Conservation (phyloP, 2,329 filamentous ascomycete genomes). For the Monosporascus sp. region DNA sequence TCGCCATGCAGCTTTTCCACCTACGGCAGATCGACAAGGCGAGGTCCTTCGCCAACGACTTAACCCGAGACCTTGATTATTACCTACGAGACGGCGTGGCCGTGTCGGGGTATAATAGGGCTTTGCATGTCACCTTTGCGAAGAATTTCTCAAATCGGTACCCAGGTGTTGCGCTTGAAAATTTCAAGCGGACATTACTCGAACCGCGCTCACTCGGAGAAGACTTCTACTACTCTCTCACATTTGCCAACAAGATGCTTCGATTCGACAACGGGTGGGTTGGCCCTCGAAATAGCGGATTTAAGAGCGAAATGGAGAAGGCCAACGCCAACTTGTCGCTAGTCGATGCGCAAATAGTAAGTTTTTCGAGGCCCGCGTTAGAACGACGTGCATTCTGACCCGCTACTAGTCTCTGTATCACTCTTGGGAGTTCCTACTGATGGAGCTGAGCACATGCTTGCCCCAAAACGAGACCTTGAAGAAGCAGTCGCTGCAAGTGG, state of each 20-base stretch:
- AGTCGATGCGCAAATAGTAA: constrained; percentile 84
- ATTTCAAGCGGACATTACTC: constrained; percentile 73
- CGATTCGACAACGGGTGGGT: constrained; percentile 74
- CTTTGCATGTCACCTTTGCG: constrained; percentile 78
- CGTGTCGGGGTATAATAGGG: constrained; percentile 80
- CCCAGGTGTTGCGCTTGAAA: constrained; percentile 63
- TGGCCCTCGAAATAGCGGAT: constrained; percentile 64
- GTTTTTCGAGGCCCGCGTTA: constrained; percentile 24
- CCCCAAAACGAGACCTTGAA: constrained; percentile 50
- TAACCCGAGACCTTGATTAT: constrained; percentile 73
- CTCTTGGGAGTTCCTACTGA: constrained; percentile 82
- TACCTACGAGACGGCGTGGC: constrained; percentile 72
- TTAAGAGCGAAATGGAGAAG: constrained; percentile 73
- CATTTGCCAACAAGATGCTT: constrained; percentile 70
- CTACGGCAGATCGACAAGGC: constrained; percentile 70
- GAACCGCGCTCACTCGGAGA: constrained; percentile 61
- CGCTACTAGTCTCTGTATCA: constrained; percentile 65
- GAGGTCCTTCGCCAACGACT: constrained; percentile 58
- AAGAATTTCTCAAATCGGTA: constrained; percentile 81
- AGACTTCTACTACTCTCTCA: constrained; percentile 80
- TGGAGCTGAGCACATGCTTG: constrained; percentile 72
- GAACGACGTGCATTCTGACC: constrained; percentile 18
- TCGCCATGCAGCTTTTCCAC: constrained; percentile 87
- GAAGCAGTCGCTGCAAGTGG: constrained; percentile 67
- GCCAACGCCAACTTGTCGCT: constrained; percentile 89